Conservation (phyloP, 2,329 filamentous ascomycete species). For the Alternaria rosae region DNA sequence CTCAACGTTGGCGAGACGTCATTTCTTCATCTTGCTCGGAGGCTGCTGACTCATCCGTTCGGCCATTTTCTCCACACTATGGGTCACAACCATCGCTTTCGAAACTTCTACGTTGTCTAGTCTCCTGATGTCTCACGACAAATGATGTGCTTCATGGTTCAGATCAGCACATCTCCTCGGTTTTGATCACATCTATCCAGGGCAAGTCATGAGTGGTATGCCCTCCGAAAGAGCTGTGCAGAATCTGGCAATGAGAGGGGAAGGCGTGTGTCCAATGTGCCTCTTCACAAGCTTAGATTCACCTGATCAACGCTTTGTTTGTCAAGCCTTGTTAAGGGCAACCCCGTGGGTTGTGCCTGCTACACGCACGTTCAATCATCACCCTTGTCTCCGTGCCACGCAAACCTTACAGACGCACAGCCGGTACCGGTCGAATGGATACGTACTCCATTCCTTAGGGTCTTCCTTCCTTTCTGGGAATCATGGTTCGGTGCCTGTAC, state of each 20-base stretch:
- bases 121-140: background rate
- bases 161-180: background rate
- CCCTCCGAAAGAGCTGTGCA: background rate
- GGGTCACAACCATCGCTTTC: background rate
- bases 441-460: background rate
- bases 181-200: background rate
- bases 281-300: background rate
- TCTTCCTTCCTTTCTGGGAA: background rate
- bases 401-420: background rate
- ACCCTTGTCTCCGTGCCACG: background rate
- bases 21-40: constrained; percentile 2
- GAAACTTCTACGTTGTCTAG: background rate
- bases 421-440: background rate
- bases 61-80: background rate
- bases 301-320: background rate
- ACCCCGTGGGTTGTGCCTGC: background rate
- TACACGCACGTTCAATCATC: background rate
- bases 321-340: background rate
- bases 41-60: constrained; percentile 5
- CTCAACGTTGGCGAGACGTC: constrained; percentile 1
- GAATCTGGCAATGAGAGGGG: background rate
- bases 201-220: background rate
- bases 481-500: background rate
- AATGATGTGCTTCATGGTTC: background rate
- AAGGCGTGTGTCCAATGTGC: background rate